These are phyloP conservation scores for Scenedesmus sp. DNA, from an alignment of 163 green algal species.

Conservation along the genomic window DNA sequence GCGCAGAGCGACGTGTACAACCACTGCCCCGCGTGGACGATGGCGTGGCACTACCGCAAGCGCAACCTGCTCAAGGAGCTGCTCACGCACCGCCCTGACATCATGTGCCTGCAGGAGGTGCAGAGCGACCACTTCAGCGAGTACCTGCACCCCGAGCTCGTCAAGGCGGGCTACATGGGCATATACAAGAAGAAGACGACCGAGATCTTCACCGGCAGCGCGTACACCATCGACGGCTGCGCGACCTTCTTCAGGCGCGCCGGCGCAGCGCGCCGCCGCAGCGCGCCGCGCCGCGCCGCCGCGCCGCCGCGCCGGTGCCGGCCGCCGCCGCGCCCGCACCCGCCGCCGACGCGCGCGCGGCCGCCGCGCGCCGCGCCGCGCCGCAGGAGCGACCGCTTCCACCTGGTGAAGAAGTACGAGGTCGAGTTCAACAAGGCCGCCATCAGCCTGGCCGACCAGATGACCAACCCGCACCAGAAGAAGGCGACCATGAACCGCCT, in stretches of 20 bases:
- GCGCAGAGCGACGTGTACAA: constrained; percentile 82
- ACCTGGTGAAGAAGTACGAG: constrained; percentile 99
- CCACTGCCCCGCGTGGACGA: constrained; percentile 88
- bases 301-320: too few relatives aligned
- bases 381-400: constrained; percentile 82
- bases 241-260: constrained; percentile 93
- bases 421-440: constrained; percentile 99
- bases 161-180: constrained; percentile 76
- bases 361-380: not conserved
- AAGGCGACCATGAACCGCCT: constrained; percentile 87
- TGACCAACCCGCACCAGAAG: constrained; percentile 79
- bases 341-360: too few relatives aligned
- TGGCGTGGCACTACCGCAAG: constrained; percentile 93
- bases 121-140: constrained; percentile 92
- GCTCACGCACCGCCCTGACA: constrained; percentile 87
- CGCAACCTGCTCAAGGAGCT: constrained; percentile 94
- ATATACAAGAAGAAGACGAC: constrained; percentile 99
- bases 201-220: constrained; percentile 90
- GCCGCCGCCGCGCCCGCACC: too few relatives aligned
- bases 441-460: constrained; percentile 86
- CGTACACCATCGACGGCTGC: constrained; percentile 96
- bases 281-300: too few relatives aligned
- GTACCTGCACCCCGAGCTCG: constrained; percentile 43
- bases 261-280: not conserved
- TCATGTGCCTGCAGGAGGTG: constrained; percentile 97